Conservation (phyloP, 1,139 yeast genomes). For the Yamadazyma atmosphaerica region DNA sequence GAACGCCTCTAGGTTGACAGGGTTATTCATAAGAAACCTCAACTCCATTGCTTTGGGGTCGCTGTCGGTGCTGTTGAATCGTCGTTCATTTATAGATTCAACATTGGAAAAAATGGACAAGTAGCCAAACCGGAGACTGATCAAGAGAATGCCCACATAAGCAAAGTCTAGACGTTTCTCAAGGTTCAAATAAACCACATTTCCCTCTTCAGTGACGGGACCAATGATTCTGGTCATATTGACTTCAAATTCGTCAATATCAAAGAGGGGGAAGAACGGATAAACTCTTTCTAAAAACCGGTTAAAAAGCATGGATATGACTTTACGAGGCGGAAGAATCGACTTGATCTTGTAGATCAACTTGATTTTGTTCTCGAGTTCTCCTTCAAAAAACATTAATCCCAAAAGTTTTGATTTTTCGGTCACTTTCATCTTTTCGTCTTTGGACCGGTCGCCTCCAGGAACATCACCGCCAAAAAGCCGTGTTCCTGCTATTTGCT, state of each 20-base stretch:
- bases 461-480: background rate
- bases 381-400: slow-evolving; percentile 33
- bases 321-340: slow-evolving; percentile 43
- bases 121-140: slow-evolving; percentile 30
- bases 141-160: slow-evolving; percentile 27
- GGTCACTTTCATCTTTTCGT: slow-evolving; percentile 10
- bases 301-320: slow-evolving; percentile 45
- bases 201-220: slow-evolving; percentile 18
- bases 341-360: slow-evolving; percentile 34
- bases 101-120: slow-evolving; percentile 31
- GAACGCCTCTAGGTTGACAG: slow-evolving; percentile 32
- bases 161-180: slow-evolving; percentile 35
- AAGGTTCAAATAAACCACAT: slow-evolving; percentile 20
- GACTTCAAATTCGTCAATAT: slow-evolving; percentile 32
- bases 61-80: slow-evolving; percentile 7
- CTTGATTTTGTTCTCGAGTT: slow-evolving; percentile 30
- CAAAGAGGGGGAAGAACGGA: slow-evolving; percentile 49
- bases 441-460: background rate
- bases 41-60: slow-evolving; percentile 14
- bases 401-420: slow-evolving; percentile 33
- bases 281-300: slow-evolving; percentile 46
- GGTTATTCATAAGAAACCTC: slow-evolving; percentile 11
- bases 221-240: slow-evolving; percentile 27
- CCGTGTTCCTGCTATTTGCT: background rate
- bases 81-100: slow-evolving; percentile 26